A percentile compares a stretch with the other conserved stretches of the same genome.
phyloP scores from a whole-genome alignment of 768 basidiomycete genomes.

The Leccinum subtestaceum region DNA sequence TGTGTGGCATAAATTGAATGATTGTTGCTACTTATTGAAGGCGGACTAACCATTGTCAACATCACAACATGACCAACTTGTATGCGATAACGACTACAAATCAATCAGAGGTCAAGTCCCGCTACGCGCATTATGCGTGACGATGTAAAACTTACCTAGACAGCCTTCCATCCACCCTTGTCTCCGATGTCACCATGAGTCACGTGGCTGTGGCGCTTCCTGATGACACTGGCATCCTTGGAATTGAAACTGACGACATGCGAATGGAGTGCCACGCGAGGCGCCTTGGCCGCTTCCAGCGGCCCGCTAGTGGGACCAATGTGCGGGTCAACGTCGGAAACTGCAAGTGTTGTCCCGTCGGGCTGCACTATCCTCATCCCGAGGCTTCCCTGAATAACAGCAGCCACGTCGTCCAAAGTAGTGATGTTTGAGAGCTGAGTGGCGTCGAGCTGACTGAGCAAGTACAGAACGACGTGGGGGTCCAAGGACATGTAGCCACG shows the following conservation, averaged over 20 bases:
- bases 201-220: background rate
- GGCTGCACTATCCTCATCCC: constrained; percentile 12
- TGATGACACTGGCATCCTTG: background rate
- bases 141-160: background rate
- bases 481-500: constrained; percentile 19
- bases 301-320: background rate
- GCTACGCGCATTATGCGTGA: background rate
- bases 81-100: background rate
- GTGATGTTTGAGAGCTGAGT: constrained; percentile 3
- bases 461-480: constrained; percentile 12
- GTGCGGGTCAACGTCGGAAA: background rate
- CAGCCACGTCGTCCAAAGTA: background rate
- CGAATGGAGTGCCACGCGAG: constrained; percentile 16
- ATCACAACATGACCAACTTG: background rate
- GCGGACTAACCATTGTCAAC: background rate
- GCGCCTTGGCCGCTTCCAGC: constrained; percentile 10
- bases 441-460: constrained; percentile 3
- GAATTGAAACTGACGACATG: background rate
- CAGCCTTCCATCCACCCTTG: background rate
- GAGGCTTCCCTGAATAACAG: constrained; percentile 10
- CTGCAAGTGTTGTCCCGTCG: constrained; percentile 11
- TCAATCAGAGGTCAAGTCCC: background rate
- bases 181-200: constrained; percentile 4
- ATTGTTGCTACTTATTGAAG: background rate
- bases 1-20: too few relatives aligned